A percentile compares a stretch with the other conserved stretches of the same genome.
Conservation (phyloP, 257 asterid genomes). For the Petunia secreta region DNA sequence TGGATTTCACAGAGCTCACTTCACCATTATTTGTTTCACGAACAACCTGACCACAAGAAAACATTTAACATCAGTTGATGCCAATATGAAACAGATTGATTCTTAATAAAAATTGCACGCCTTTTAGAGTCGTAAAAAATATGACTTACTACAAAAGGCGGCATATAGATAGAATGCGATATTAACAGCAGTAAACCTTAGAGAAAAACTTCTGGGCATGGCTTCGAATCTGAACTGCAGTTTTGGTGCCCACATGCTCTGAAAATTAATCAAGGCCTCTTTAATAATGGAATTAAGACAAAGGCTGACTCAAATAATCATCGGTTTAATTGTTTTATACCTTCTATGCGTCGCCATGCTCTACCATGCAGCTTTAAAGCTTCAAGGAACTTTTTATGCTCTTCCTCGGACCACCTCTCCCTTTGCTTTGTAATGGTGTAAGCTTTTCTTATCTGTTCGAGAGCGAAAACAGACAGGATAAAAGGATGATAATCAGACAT, state of each 20-base stretch:
- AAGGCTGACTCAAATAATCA: not conserved
- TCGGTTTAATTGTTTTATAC: conserved; percentile 34
- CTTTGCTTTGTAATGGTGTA: conserved; percentile 92
- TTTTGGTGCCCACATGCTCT: conserved; percentile 93
- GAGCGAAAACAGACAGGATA: conserved; percentile 26
- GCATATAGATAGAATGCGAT: conserved; percentile 49
- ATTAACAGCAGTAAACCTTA: conserved; percentile 73
- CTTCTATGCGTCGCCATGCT: conserved; percentile 96
- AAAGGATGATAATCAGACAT: not conserved
- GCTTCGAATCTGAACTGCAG: conserved; percentile 97
- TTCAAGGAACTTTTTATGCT: conserved; percentile 83
- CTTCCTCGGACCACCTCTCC: conserved; percentile 95
- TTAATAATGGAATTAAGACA: conserved; percentile 17
- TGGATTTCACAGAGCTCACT: conserved; percentile 49
- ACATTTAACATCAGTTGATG: conserved; percentile 15
- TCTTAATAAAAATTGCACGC: conserved; percentile 47
- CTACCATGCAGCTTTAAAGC: conserved; percentile 89
- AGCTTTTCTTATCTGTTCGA: conserved; percentile 72
- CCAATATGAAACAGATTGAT: conserved; percentile 26
- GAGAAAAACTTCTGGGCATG: conserved; percentile 97
- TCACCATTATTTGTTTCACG: conserved; percentile 67
- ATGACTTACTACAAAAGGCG: conserved; percentile 56
- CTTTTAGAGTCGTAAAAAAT: conserved; percentile 46
- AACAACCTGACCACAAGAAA: conserved; percentile 54
- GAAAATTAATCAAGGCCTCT: conserved; percentile 22